phyloP scores from a whole-genome alignment of 139 green algal species.

The Nannochloris sp. region DNA sequence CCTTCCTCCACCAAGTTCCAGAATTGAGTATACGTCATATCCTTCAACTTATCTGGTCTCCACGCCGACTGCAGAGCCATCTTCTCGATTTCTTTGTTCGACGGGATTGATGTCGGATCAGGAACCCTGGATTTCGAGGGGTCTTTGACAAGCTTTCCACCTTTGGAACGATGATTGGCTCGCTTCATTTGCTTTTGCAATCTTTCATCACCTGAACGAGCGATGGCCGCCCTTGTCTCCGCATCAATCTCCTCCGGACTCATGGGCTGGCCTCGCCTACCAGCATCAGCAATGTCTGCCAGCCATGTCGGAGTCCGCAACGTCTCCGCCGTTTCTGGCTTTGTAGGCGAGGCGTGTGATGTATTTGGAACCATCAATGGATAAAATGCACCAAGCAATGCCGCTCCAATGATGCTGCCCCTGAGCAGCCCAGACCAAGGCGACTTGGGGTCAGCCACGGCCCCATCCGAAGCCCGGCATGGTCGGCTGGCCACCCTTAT shows the following conservation, averaged over 20 bases:
- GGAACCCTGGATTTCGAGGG: conserved; percentile 9
- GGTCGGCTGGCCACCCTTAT: too few species aligned
- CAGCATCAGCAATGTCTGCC: not conserved
- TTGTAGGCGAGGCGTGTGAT: too few species aligned
- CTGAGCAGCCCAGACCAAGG: too few species aligned
- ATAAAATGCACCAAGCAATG: too few species aligned
- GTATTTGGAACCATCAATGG: too few species aligned
- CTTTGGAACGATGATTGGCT: conserved; percentile 13
- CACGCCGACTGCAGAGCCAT: conserved; percentile 24
- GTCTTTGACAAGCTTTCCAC: conserved; percentile 16
- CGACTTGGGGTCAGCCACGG: too few species aligned
- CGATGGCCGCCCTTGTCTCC: conserved; percentile 6
- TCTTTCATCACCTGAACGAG: not conserved
- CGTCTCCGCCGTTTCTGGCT: not conserved
- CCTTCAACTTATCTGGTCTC: conserved; percentile 31
- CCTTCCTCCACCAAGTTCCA: conserved; percentile 61
- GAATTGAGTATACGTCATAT: conserved; percentile 81
- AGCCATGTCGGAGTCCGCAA: not conserved
- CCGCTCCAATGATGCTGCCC: too few species aligned
- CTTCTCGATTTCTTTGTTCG: conserved; percentile 18
- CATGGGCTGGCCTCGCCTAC: not conserved
- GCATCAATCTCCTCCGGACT: conserved; percentile 14
- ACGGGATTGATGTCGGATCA: conserved; percentile 6
- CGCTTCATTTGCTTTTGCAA: conserved; percentile 3
- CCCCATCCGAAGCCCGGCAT: too few species aligned